Base-by-base conservation (phyloP, 805 yeast genomes). In the Lachancea mirantina region DNA sequence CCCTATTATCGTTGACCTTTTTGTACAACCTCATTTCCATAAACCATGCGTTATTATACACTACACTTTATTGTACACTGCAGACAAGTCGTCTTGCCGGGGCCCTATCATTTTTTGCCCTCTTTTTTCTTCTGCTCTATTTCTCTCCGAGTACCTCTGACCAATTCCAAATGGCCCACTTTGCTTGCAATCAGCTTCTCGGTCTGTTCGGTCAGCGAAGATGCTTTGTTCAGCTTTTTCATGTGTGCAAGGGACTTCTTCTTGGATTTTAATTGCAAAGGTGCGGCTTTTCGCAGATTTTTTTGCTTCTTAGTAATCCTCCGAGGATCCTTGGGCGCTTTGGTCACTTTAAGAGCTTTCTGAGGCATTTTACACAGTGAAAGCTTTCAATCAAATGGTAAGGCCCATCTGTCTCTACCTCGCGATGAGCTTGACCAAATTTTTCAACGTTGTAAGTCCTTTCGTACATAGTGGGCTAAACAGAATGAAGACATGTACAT, bases 121-220 rank as follows among this genome's bases (percentile, higher is more conserved):
- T 46, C 40, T 34, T 57, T 51, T 49, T 68, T 62, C 28, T 57
- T 64, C 53, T 72, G 82, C 53, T 84, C 95, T 11, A 84, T 38
- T 47, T 82, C 75, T 62, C 94, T 75, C 65, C 96, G 76, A 6
- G 92, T 78, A 10, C 98, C 98, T 58, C 84, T 87, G 43, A 89
- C 64, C 23, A 89, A 56, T 62, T 89, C 98, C 49, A 89, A 68
- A 58, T 89, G 97, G 16, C 98, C 98, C 6, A 89, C 96, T 55
- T 89, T 72, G 36, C 94, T 70, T 2, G 96, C 78, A 45, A 89
- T 75, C 36, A 85, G 67, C 61, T 76, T 85, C 61, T 89, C 98
- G 3, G 97, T 89, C 3, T 74, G 52, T 61, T 66, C 54, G 65
- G 74, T 45, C 67, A 64, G 53, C 2, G 68, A 63, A 17, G 61